Evolutionary conservation across 2,329 filamentous ascomycete species (phyloP).

Genomic region (Exophiala calicioides): DNA sequence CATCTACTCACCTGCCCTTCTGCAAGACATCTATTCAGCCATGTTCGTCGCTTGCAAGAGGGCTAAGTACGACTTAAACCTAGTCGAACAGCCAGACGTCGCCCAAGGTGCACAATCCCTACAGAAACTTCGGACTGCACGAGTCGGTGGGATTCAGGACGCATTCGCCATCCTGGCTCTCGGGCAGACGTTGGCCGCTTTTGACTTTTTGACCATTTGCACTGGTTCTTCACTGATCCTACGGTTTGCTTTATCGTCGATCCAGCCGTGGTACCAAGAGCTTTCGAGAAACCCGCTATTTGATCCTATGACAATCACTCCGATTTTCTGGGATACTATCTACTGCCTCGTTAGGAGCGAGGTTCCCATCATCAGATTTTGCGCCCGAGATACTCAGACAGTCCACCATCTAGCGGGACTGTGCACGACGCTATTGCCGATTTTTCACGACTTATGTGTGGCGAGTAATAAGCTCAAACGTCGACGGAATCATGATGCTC

Average conservation of each 20-base stretch:
- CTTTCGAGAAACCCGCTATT: slow-evolving; percentile 32
- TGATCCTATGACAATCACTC: slow-evolving; percentile 35
- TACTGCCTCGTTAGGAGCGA: slow-evolving; percentile 36
- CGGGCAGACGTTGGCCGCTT: slow-evolving; percentile 35
- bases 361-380: slow-evolving; percentile 35
- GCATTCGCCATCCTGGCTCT: slow-evolving; percentile 32
- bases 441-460: slow-evolving; percentile 37
- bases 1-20: background rate
- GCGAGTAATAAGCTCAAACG: slow-evolving; percentile 32
- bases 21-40: slow-evolving; percentile 2
- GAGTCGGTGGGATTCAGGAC: slow-evolving; percentile 11
- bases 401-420: slow-evolving; percentile 37
- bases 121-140: slow-evolving; percentile 6
- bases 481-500: too few species aligned
- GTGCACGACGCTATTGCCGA: slow-evolving; percentile 34
- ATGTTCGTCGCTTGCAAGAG: slow-evolving; percentile 1
- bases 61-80: background rate
- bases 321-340: slow-evolving; percentile 37
- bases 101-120: slow-evolving; percentile 1
- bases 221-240: slow-evolving; percentile 33
- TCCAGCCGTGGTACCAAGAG: slow-evolving; percentile 33
- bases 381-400: slow-evolving; percentile 24
- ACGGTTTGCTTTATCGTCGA: slow-evolving; percentile 34
- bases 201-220: slow-evolving; percentile 35
- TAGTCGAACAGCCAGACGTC: background rate